Conservation (phyloP, 2,329 filamentous ascomycete species). For the Rutstroemia sp. region DNA sequence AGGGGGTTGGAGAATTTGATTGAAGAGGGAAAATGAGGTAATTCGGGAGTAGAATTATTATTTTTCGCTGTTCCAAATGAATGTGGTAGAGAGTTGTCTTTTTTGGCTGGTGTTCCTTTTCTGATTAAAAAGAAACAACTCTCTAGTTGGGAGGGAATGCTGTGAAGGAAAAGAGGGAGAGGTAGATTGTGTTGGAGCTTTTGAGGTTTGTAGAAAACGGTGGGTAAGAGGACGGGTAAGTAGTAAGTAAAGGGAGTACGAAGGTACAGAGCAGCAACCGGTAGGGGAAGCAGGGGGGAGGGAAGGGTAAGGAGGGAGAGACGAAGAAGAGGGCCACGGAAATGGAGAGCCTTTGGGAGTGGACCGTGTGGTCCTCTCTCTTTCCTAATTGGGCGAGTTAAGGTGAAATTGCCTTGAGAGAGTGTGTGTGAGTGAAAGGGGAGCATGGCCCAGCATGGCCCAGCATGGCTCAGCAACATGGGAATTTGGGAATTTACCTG, state of each 20-base stretch:
- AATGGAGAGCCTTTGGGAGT: no score
- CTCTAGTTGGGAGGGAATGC: slow-evolving; percentile 30
- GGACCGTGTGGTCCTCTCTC: no score
- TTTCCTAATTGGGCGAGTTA: no score
- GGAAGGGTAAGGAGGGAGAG: no score
- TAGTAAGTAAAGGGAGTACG: neutral
- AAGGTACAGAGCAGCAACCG: neutral
- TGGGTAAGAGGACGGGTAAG: neutral
- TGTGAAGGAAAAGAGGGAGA: slow-evolving; percentile 1
- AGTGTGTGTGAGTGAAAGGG: no score
- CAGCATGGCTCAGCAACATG: no score
- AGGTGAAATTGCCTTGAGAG: no score
- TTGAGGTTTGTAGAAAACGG: slow-evolving; percentile 8
- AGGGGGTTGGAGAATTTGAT: slow-evolving; percentile 8
- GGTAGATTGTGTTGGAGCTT: neutral
- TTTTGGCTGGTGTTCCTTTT: neutral
- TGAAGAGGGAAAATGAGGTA: slow-evolving; percentile 5
- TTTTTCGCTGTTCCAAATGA: slow-evolving; percentile 30
- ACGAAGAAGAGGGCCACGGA: no score
- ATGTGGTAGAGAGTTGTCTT: slow-evolving; percentile 30
- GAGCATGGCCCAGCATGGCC: no score
- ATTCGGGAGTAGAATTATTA: slow-evolving; percentile 2
- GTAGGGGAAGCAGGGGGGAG: no score
- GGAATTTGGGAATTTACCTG: no score
- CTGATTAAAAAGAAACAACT: slow-evolving; percentile 13